phyloP scores from a whole-genome alignment of 225 moss, liverwort and hornwort genomes.

The Marchantia polymorpha region DNA sequence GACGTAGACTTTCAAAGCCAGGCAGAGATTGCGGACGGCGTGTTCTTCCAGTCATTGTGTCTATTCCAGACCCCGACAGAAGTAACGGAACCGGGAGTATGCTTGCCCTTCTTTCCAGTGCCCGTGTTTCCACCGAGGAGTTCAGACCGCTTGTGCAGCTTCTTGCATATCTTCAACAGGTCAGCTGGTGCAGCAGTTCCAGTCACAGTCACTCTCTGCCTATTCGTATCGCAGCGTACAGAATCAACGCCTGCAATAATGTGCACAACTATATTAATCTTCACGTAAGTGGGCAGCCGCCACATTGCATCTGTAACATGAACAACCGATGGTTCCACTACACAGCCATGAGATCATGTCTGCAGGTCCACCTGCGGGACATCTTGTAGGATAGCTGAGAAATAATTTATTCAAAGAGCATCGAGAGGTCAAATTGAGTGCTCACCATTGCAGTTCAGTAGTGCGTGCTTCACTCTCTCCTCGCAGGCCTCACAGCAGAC shows the following conservation, averaged over 20 bases:
- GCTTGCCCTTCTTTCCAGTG: conserved; percentile 3
- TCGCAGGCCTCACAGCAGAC: conserved; percentile 43
- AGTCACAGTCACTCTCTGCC: conserved; percentile 32
- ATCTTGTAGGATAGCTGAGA: neutral
- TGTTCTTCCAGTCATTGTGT: neutral
- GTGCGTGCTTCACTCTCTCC: conserved; percentile 28
- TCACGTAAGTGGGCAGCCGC: no score
- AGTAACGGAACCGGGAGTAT: neutral
- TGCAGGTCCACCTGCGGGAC: no score
- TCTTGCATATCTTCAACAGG: conserved; percentile 34
- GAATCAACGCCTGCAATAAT: conserved; percentile 35
- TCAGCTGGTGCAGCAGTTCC: conserved; percentile 40
- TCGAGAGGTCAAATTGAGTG: no score
- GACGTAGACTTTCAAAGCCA: neutral
- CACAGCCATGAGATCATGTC: no score
- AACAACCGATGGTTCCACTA: no score
- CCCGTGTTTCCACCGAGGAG: conserved; percentile 4
- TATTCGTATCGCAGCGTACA: conserved; percentile 20
- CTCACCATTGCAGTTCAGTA: conserved; percentile 29
- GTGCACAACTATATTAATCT: no score
- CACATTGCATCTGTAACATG: no score
- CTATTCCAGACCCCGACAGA: neutral
- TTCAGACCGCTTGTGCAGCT: conserved; percentile 40
- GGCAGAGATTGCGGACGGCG: conserved; percentile 16
- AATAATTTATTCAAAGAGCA: neutral